Base-by-base conservation (phyloP, 2,329 filamentous ascomycete genomes). In the Exophiala dermatitidis region DNA sequence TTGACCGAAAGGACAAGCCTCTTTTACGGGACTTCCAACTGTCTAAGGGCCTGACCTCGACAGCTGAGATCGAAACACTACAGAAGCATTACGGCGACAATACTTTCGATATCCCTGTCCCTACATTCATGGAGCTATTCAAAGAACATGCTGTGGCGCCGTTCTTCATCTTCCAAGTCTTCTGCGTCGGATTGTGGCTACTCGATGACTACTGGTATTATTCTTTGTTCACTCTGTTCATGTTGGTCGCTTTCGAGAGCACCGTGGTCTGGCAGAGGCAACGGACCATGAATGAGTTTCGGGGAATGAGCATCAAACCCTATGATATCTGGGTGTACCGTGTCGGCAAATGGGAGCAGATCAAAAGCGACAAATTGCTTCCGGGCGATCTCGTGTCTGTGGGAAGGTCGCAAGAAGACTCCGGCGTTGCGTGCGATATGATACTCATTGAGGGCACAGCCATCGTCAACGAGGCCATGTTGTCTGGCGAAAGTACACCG, bases 171-270 rank as follows among this genome's bases (percentile, higher is more conserved):
- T 98, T 98, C 74, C 93, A 98, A 77, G 79, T 98, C 57, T 98
- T 98, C 76, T 98, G 94, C 65, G 93, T 98, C 54, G 94, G 93
- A 10, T 76, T 98, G 57, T 98, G 93, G 93, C 88, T 97, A 84
- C 76, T 98, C 67, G 93, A 98, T 67, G 94, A 98, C 73, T 98
- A 97, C 74, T 98, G 94, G 93, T 98, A 98, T 77, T 98, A 98
- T 74, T 97, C 93, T 57, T 81, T 98, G 19, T 98, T 98, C 72
- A 98, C 94, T 0, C 83, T 98, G 26, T 90, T 97, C 75, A 98
- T 98, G 94, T 82, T 98, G 52, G 89, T 98, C 62, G 85, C 83
- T 54, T 98, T 98, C 64, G 93, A 98, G 75, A 96, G 90, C 70
- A 98, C 93, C 2, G 94, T 98, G 36, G 94, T 98, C 10, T 98